These are phyloP conservation scores for Aechmea fasciata DNA, from an alignment of 176 grass and related monocot species.

Conservation along the genomic window DNA sequence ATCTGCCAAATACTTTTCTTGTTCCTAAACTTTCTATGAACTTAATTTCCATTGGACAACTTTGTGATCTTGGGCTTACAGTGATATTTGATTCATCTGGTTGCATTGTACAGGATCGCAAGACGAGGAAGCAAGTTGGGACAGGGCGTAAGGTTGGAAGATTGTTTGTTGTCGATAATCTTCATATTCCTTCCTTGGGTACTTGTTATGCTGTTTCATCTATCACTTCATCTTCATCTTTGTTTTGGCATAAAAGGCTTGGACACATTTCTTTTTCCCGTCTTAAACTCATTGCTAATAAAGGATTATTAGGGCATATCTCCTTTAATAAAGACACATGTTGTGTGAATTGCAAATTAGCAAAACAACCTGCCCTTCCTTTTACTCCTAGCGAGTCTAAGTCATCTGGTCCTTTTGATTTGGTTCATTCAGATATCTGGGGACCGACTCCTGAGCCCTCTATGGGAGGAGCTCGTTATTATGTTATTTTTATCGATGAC, in stretches of 20 bases:
- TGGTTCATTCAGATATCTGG: not conserved
- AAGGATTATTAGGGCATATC: not conserved
- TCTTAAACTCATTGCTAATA: not conserved
- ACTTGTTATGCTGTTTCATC: not conserved
- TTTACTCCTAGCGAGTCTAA: not conserved
- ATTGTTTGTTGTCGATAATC: not conserved
- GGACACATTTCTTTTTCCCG: not conserved
- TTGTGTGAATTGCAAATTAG: not conserved
- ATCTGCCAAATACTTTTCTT: too few relatives aligned
- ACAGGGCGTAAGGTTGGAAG: too few relatives aligned
- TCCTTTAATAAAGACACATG: not conserved
- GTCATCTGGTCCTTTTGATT: not conserved
- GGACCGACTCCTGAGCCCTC: not conserved
- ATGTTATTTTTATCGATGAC: slow-evolving; percentile 1
- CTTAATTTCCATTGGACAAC: too few relatives aligned
- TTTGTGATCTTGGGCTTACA: too few relatives aligned
- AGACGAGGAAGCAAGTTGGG: too few relatives aligned
- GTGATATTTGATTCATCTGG: too few relatives aligned
- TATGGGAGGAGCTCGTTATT: not conserved
- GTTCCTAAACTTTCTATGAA: too few relatives aligned
- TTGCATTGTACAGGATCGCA: too few relatives aligned
- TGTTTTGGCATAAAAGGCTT: not conserved
- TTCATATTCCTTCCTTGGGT: rapidly evolving
- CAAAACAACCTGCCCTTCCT: not conserved
- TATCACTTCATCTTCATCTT: not conserved